Evolutionary conservation across 1,284 basidiomycete genomes (phyloP).

Genomic region (Trichosporon sp.): DNA sequence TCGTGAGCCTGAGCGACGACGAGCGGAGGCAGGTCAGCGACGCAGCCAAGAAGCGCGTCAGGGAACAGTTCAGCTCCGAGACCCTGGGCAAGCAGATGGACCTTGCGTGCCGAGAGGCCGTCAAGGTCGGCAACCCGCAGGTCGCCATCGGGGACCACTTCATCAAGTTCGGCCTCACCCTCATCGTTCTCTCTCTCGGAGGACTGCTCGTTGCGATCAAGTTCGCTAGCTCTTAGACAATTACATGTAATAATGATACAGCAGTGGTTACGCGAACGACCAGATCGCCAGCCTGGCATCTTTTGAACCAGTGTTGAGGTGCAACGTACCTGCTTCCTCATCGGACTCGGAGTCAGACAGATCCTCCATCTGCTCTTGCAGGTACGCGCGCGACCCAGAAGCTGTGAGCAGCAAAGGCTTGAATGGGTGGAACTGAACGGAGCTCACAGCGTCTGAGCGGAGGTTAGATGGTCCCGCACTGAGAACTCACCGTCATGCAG

Average conservation of each 20-base stretch:
- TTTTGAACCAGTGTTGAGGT: background rate
- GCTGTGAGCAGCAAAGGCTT: slow-evolving; percentile 35
- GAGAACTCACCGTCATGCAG: slow-evolving; percentile 20
- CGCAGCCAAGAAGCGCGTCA: slow-evolving; percentile 60
- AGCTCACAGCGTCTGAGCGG: slow-evolving; percentile 37
- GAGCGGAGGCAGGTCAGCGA: slow-evolving; percentile 56
- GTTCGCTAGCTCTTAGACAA: background rate
- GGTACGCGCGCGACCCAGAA: slow-evolving; percentile 31
- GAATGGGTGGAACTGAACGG: slow-evolving; percentile 43
- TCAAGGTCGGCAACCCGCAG: slow-evolving; percentile 40
- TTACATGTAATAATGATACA: slow-evolving; percentile 9
- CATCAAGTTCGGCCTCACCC: slow-evolving; percentile 21
- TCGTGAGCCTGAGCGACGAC: slow-evolving; percentile 55
- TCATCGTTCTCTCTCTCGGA: slow-evolving; percentile 11
- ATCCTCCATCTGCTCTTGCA: slow-evolving; percentile 6
- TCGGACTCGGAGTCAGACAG: slow-evolving; percentile 6
- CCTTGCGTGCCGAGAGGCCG: slow-evolving; percentile 56
- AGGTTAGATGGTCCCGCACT: background rate
- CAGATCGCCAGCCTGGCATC: slow-evolving; percentile 14
- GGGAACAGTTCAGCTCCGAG: slow-evolving; percentile 58
- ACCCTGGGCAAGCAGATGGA: slow-evolving; percentile 68
- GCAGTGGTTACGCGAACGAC: background rate
- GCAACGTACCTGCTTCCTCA: background rate
- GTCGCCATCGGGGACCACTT: slow-evolving; percentile 33
- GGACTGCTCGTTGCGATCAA: slow-evolving; percentile 9